Evolutionary conservation across 2,329 filamentous ascomycete species (phyloP), one percentile per base, ranked within the genome.

Genomic region (Alternaria arbusti): DNA sequence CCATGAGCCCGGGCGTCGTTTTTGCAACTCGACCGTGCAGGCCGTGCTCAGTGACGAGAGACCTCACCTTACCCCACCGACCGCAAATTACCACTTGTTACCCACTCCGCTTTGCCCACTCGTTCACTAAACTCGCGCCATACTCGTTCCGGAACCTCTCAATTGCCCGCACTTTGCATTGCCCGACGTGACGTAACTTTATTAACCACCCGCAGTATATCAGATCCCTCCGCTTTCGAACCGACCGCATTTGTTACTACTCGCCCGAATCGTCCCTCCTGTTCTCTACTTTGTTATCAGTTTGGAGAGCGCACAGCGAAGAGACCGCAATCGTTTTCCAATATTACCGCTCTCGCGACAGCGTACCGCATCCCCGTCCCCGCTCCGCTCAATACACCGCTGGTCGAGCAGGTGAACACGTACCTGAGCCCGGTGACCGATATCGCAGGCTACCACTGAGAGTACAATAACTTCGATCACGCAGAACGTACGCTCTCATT

Each of bases 31-130:
- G 64, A 49, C 54, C 28, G 52, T 43, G 17, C 59, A 63, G 60
- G 30, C 66, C 68, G 66, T 70, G 68, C 68, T 62, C 62, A 30
- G 59, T 57, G 46, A 61, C 59, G 57, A 69, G 57, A 60, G 3
- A 47, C 63, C 62, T 65, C 65, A 59, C 59, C 23, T 17, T 44
- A 23, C 60, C 61, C 61, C 60, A 43, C 60, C 50, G 52, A 23
- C 22, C n/a, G 50, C 50, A 22, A 40, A 28, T 45, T 44, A 23
- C 30, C 43, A 23, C 47, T 20, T 12, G 7, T 36, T 22, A 57
- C 45, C 44, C 52, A 63, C 57, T 46, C 54, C 46, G 12, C 32
- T 13, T 15, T 22, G 22, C 59, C 26, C 54, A 40, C 17, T 54
- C 44, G 44, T 20, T 32, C 28, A 50, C 20, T 44, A 11, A 5